Evolutionary conservation across 257 asterid genomes (phyloP).

Genomic region (Solanum microdontum): DNA sequence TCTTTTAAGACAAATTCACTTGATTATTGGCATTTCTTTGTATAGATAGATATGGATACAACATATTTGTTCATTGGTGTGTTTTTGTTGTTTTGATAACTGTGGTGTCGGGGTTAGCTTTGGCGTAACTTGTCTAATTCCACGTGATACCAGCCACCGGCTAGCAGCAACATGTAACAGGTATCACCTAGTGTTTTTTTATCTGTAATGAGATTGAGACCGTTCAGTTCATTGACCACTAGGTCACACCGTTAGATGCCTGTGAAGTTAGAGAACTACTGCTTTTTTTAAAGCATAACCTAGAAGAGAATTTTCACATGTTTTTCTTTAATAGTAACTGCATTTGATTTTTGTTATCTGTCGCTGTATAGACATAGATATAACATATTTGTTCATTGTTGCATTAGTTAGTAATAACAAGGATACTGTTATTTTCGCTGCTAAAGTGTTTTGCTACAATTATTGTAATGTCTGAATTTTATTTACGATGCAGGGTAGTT

Average conservation of each 20-base stretch:
- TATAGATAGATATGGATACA: background rate
- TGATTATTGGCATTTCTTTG: background rate
- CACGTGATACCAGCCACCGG: background rate
- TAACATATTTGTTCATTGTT: background rate
- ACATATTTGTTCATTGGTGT: background rate
- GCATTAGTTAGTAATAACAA: background rate
- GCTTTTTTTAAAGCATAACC: background rate
- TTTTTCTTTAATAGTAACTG: background rate
- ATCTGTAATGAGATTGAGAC: background rate
- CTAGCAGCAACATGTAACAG: background rate
- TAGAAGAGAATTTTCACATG: background rate
- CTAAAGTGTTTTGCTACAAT: background rate
- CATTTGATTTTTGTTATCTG: background rate
- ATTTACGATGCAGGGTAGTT: background rate
- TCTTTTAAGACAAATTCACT: background rate
- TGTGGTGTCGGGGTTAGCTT: background rate
- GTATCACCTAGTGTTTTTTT: background rate
- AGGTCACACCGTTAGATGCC: background rate
- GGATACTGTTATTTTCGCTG: background rate
- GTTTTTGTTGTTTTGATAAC: background rate
- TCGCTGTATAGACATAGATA: background rate
- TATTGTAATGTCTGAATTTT: background rate
- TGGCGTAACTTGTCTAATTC: background rate
- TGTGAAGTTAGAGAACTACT: background rate
- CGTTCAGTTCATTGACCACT: background rate